Evolutionary conservation across 768 basidiomycete genomes (phyloP), one percentile per base, ranked within the genome.

Genomic region (Suillus luteus): DNA sequence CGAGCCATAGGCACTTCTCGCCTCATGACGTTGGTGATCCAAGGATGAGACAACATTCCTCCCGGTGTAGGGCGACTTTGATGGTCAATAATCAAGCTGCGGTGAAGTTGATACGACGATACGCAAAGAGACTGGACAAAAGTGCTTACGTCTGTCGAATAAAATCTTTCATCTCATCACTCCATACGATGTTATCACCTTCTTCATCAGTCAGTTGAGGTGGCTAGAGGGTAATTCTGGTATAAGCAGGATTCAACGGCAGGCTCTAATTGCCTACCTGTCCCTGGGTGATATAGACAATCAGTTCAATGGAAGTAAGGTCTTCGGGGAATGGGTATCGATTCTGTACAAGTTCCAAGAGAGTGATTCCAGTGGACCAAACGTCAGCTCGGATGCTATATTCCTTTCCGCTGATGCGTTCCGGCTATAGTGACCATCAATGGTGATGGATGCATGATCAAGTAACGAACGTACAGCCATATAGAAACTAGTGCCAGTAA

Each of bases 361-460:
- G 83, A 0, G 95, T 92, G 52, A 99, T 90, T 27, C 96, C 97
- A 15, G 95, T 91, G 1, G 96, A 98, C 97, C 97, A 99, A 27
- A 99, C 96, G 74, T 99, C 96, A 43, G 96, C 93, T 63, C 93
- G 88, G 71, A 97, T 96, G 38, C 93, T 93, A 75, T 97, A 99
- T 67, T 91, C 87, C 62, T 90, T 85, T 6, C 96, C 96, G 69
- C 88, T 89, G 65, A 99, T 96, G 66, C 96, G 90, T 77, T 98
- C 96, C 57, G 96, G 96, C 92, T 95, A 67, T 60, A 66, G 44
- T 62, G 54, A 37, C 24, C 17, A 40, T 19, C 35, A 61, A 12
- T 44, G 5, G 9, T 7, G 52, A 54, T 54, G 9, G 3, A 35
- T 33, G 8, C 43, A 40, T n/a, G 22, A 38, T 38, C 5, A 11